Evolutionary conservation across 2,329 filamentous ascomycete species (phyloP), one percentile per base, ranked within the genome.

Genomic region (Diplodia sapinea): DNA sequence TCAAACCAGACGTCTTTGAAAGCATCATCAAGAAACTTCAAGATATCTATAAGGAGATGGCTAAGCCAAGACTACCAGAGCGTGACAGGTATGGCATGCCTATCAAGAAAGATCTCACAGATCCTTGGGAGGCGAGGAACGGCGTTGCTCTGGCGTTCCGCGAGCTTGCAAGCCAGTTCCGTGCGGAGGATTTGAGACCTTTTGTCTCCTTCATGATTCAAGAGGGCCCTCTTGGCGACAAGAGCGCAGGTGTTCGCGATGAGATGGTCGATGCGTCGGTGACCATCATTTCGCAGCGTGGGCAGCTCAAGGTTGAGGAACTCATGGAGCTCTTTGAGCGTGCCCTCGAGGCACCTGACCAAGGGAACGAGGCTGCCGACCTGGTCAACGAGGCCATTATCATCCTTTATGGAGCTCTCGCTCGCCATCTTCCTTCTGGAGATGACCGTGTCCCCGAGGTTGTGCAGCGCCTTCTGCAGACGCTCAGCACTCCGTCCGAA

Each of bases 381-480:
- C 88, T 93, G 69, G 91, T 98, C 70, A 97, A 97, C 73, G 95
- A 99, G 80, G 95, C 96, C 20, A 94, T 99, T 64, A 94, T 99
- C 72, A 95, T 99, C 73, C 90, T 99, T 77, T 99, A 99, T 74
- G 95, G 95, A 76, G 94, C 96, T 63, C 82, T 99, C 47, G 95
- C 94, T 52, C 89, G 92, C 63, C 95, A 99, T 82, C 82, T 99
- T 68, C 88, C 91, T 72, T 80, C 88, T 8, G 93, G 93, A n/a
- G 95, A 99, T 77, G 82, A 88, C 71, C 94, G 96, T 74, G 88
- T 98, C 59, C 93, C 94, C 0, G 89, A 91, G 67, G 95, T 99
- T 55, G 89, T 99, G 62, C 90, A 94, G 72, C 88, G 93, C 70
- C 84, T 99, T 26, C 85, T 99, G 67, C 88, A 89, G 26, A 97